Percentiles rank a stretch among this genome's conserved stretches.
Evolutionary conservation across 164 flowering plant species (phyloP).

Genomic region (Magnolia sinica): DNA sequence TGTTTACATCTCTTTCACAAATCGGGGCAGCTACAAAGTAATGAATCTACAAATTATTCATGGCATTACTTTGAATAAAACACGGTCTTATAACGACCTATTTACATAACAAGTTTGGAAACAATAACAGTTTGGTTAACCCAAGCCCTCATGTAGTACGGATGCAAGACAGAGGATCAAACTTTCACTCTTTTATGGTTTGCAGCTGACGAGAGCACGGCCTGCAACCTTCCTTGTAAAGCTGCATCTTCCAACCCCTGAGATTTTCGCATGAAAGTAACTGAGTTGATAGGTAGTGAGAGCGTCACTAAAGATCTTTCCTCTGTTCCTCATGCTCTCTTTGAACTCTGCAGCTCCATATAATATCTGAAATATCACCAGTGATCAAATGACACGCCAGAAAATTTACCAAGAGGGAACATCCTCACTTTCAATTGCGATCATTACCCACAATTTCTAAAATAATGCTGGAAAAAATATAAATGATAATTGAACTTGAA

Average conservation of each 20-base stretch:
- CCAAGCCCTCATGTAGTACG: slow-evolving; percentile 33
- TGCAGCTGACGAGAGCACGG: slow-evolving; percentile 43
- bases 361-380: slow-evolving; percentile 36
- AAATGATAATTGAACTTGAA: not conserved
- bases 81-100: too few species aligned
- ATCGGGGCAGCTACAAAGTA: not conserved
- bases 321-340: slow-evolving; percentile 30
- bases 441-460: not conserved
- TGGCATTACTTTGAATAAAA: too few species aligned
- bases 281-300: slow-evolving; percentile 52
- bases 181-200: slow-evolving; percentile 18
- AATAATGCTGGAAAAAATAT: too few species aligned
- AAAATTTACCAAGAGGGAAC: not conserved
- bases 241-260: slow-evolving; percentile 22
- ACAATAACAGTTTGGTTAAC: too few species aligned
- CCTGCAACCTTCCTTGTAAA: slow-evolving; percentile 89
- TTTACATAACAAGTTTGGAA: too few species aligned
- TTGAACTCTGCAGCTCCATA: slow-evolving; percentile 53
- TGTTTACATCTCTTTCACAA: not conserved
- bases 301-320: slow-evolving; percentile 55
- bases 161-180: slow-evolving; percentile 31
- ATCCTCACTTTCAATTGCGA: not conserved
- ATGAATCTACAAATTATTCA: not conserved
- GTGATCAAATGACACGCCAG: not conserved
- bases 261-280: slow-evolving; percentile 41